phyloP scores from a whole-genome alignment of 192 early-diverging fungal species.

The Coemansia sp. region DNA sequence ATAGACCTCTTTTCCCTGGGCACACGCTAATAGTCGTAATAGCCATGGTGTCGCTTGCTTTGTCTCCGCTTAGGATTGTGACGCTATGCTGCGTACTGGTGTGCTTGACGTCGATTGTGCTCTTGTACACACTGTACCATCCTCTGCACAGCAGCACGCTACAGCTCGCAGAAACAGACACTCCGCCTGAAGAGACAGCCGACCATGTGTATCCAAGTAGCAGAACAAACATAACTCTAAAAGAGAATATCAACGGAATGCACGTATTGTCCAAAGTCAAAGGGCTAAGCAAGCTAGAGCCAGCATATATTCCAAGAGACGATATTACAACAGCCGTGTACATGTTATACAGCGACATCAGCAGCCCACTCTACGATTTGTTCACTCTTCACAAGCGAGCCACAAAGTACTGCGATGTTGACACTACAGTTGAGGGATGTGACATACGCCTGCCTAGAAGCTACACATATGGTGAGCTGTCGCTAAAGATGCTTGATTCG shows the following conservation, averaged over 20 bases:
- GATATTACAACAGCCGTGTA: not conserved
- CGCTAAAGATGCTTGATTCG: not conserved
- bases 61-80: no score
- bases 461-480: not conserved
- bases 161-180: not conserved
- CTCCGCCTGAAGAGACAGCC: no score
- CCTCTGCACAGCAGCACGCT: no score
- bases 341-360: not conserved
- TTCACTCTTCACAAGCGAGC: slow-evolving; percentile 2
- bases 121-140: no score
- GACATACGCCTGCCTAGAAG: not conserved
- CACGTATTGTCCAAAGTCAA: not conserved
- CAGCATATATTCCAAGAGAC: not conserved
- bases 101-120: no score
- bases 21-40: no score
- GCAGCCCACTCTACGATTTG: not conserved
- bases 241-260: not conserved
- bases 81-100: no score
- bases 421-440: not conserved
- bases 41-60: no score
- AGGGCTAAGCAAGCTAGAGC: not conserved
- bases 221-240: not conserved
- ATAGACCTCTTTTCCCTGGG: no score
- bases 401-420: not conserved
- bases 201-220: not conserved